A percentile compares a stretch with the other conserved stretches of the same genome.
Conservation (phyloP, 2,329 filamentous ascomycete genomes). For the Penicillium decumbens region DNA sequence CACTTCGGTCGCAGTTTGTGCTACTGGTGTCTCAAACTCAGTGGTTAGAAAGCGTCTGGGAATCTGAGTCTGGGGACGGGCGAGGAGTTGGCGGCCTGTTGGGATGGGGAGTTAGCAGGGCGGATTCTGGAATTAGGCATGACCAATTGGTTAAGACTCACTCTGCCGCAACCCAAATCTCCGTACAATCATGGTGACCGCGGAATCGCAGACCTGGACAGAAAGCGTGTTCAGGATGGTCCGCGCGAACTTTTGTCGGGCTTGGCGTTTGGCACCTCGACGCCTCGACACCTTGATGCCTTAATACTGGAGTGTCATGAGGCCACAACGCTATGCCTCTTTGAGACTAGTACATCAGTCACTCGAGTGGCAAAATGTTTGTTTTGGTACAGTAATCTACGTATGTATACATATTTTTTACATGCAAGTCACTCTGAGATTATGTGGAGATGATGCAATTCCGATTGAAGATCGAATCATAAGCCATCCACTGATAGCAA, state of each 20-base stretch:
- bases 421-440: background rate
- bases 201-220: constrained; percentile 14
- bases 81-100: constrained; percentile 37
- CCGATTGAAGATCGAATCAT: constrained; percentile 7
- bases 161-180: constrained; percentile 39
- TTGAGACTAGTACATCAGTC: background rate
- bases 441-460: constrained; percentile 11
- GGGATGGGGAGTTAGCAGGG: constrained; percentile 12
- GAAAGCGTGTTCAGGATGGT: constrained; percentile 19
- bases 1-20: constrained; percentile 15
- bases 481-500: constrained; percentile 12
- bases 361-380: constrained; percentile 5
- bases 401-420: background rate
- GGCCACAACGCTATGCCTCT: constrained; percentile 7
- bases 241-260: constrained; percentile 36
- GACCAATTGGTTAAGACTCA: constrained; percentile 23
- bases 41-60: constrained; percentile 35
- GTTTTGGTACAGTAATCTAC: constrained; percentile 1
- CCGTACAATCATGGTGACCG: constrained; percentile 41
- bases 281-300: constrained; percentile 1
- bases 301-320: background rate
- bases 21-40: constrained; percentile 26
- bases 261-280: constrained; percentile 25
- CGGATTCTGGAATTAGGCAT: background rate
- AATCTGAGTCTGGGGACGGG: constrained; percentile 31